A percentile compares a stretch with the other conserved stretches of the same genome.
Conservation (phyloP, 2,329 filamentous ascomycete species). For the Penicillium sp. region DNA sequence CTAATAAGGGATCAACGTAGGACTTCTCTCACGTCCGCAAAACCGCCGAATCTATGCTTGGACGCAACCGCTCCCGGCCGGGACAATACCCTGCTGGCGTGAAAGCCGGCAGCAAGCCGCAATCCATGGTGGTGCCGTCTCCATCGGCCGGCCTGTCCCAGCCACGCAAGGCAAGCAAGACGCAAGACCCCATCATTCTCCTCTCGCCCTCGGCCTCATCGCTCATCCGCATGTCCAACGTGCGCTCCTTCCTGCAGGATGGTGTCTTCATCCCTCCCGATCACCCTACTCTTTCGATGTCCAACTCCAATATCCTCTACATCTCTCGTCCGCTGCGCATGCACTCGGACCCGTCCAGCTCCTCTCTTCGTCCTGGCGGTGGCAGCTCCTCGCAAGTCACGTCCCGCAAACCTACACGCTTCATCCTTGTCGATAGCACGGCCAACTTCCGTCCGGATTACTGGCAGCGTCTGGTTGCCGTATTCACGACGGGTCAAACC, state of each 20-base stretch:
- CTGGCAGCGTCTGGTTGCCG: conserved; percentile 88
- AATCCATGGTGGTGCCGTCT: conserved; percentile 28
- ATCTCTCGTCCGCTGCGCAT: too few species aligned
- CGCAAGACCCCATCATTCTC: conserved; percentile 93
- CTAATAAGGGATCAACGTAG: too few species aligned
- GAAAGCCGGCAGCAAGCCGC: too few species aligned
- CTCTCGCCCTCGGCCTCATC: conserved; percentile 93
- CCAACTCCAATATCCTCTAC: too few species aligned
- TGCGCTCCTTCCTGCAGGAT: conserved; percentile 82
- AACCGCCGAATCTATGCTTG: conserved; percentile 67
- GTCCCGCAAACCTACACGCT: conserved; percentile 52
- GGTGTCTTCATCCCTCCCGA: conserved; percentile 74
- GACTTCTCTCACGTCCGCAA: conserved; percentile 93
- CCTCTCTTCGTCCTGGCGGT: too few species aligned
- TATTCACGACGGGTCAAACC: conserved; percentile 92
- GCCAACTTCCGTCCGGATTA: conserved; percentile 97
- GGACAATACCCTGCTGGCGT: too few species aligned
- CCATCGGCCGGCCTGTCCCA: conserved; percentile 40
- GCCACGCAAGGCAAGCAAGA: too few species aligned
- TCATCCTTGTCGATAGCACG: conserved; percentile 87
- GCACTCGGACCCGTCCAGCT: conserved; percentile 20
- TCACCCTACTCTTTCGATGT: conserved; percentile 49
- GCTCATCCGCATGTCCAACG: conserved; percentile 87
- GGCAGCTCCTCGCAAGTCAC: conserved; percentile 15
- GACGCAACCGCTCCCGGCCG: conserved; percentile 39